Evolutionary conservation across 192 early-diverging fungal genomes (phyloP).

Genomic region (Radiomyces spectabilis): DNA sequence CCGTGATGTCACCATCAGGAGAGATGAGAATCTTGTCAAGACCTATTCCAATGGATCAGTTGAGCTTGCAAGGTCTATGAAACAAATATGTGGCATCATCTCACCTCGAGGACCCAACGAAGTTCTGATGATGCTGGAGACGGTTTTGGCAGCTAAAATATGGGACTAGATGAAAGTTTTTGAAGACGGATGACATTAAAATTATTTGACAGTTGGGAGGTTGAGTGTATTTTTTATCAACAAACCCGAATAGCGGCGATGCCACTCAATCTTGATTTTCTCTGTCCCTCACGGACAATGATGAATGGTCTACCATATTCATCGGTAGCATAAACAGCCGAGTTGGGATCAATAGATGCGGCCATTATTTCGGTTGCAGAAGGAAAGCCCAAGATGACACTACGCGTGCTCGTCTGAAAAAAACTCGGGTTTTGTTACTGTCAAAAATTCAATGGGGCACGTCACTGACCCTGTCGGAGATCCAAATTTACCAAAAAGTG

Average conservation of each 20-base stretch:
- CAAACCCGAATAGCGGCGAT: slow-evolving; percentile 91
- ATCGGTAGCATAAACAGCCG: slow-evolving; percentile 86
- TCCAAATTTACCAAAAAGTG: no score
- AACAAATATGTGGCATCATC: background rate
- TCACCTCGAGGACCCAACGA: slow-evolving; percentile 95
- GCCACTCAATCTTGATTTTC: slow-evolving; percentile 83
- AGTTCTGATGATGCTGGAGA: slow-evolving; percentile 95
- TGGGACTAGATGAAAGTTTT: slow-evolving; percentile 61
- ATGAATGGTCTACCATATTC: slow-evolving; percentile 98
- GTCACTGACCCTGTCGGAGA: no score
- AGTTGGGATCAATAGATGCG: slow-evolving; percentile 27
- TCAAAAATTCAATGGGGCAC: no score
- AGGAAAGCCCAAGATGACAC: no score
- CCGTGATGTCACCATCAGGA: slow-evolving; percentile 98
- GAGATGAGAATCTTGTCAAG: slow-evolving; percentile 99
- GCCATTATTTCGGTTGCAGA: slow-evolving; percentile 21
- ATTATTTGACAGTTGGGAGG: background rate
- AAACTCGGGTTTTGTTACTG: no score
- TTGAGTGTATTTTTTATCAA: background rate
- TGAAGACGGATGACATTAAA: background rate
- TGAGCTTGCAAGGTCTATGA: background rate
- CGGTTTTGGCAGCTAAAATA: slow-evolving; percentile 95
- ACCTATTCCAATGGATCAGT: slow-evolving; percentile 40
- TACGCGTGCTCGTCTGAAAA: no score
- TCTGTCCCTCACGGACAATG: slow-evolving; percentile 95